phyloP scores from a whole-genome alignment of 2,329 filamentous ascomycete genomes.

The Pestalotiopsis sp. region DNA sequence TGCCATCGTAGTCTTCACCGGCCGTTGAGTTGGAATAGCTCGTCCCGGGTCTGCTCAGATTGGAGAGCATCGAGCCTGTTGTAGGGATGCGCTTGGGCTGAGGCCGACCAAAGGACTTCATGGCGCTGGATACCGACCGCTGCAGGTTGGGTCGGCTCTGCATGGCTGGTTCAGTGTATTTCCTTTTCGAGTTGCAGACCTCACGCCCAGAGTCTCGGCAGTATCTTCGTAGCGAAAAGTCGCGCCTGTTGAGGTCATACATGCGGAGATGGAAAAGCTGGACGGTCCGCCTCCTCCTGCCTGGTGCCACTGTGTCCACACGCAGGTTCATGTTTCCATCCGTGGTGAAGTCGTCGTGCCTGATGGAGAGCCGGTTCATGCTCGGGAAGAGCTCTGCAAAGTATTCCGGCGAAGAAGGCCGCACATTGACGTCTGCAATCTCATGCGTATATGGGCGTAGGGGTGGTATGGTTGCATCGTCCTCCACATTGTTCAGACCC shows the following conservation, averaged over 20 bases:
- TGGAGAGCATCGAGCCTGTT: conserved; percentile 31
- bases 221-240: conserved; percentile 90
- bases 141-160: conserved; percentile 42
- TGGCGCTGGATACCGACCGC: conserved; percentile 51
- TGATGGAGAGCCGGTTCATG: conserved; percentile 75
- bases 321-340: conserved; percentile 98
- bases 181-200: conserved; percentile 82
- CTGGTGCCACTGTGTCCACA: conserved; percentile 75
- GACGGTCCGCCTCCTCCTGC: conserved; percentile 67
- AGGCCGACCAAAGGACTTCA: conserved; percentile 47
- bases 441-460: conserved; percentile 65
- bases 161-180: conserved; percentile 59
- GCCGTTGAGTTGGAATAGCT: conserved; percentile 35
- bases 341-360: conserved; percentile 85
- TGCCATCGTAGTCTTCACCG: conserved; percentile 33
- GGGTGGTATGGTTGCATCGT: conserved; percentile 47
- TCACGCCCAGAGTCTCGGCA: conserved; percentile 91
- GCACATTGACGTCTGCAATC: conserved; percentile 64
- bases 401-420: conserved; percentile 78
- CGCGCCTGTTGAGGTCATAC: conserved; percentile 83
- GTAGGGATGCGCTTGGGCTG: conserved; percentile 39
- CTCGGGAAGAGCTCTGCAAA: conserved; percentile 90
- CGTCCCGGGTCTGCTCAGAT: conserved; percentile 37
- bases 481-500: conserved; percentile 36
- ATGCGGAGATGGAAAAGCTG: conserved; percentile 93